These are phyloP conservation scores for Ascochyta koolunga DNA, from an alignment of 2,329 filamentous ascomycete genomes.

Conservation along the genomic window DNA sequence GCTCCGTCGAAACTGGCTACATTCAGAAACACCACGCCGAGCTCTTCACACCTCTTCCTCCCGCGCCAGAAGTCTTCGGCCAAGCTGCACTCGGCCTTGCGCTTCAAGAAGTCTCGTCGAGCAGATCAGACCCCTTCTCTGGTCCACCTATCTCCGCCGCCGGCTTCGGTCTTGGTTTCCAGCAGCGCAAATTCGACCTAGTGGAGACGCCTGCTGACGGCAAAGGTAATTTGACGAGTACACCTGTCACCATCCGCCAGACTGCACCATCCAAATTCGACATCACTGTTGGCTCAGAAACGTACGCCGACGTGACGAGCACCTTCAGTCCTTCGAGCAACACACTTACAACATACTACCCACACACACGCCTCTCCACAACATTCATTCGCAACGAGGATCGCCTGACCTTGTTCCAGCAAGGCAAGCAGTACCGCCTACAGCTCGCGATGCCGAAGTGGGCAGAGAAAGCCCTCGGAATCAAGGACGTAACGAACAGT, in stretches of 20 bases:
- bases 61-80: constrained; percentile 76
- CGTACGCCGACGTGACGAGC: constrained; percentile 55
- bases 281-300: constrained; percentile 52
- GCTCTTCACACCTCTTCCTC: constrained; percentile 70
- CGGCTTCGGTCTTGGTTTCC: constrained; percentile 65
- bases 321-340: constrained; percentile 53
- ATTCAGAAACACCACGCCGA: constrained; percentile 86
- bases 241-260: constrained; percentile 59
- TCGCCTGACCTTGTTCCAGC: constrained; percentile 78
- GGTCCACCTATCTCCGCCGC: constrained; percentile 45
- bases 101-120: constrained; percentile 49
- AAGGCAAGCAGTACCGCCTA: constrained; percentile 64
- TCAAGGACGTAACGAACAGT: constrained; percentile 79
- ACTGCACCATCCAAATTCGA: constrained; percentile 58
- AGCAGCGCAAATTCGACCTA: constrained; percentile 67
- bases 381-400: constrained; percentile 71
- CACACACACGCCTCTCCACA: constrained; percentile 77
- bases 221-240: constrained; percentile 46
- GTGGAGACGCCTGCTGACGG: constrained; percentile 55
- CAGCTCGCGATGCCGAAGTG: constrained; percentile 69
- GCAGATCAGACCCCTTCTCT: constrained; percentile 51
- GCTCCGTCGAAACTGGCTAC: constrained; percentile 93
- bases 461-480: constrained; percentile 85
- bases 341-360: constrained; percentile 76
- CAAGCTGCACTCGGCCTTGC: constrained; percentile 85